Base-by-base conservation (phyloP, 768 basidiomycete species). In the Sarcodon aspratus region DNA sequence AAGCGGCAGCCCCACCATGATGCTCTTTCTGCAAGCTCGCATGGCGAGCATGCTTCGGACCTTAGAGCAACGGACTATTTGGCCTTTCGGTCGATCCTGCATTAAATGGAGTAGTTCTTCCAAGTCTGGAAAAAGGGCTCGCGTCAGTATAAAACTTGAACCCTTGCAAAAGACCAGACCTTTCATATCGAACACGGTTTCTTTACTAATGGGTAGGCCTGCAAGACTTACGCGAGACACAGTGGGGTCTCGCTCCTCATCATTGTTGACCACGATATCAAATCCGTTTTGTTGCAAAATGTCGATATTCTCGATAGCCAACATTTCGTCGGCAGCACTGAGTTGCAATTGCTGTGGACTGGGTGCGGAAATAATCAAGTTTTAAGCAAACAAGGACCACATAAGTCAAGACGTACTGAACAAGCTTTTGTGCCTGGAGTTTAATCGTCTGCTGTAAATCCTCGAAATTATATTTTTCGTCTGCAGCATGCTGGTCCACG, bases 391-490 rank as follows among this genome's bases (percentile, higher is more conserved):
- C 3, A 50, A 6, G 17, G 21, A 32, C 10, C 6, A 35, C 33
- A 27, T 21, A 54, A 44, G 10, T 6, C 4, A 40, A 27, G 42
- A 67, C 79, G 48, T 55, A 94, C 94, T 75, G 74, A 61, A 95
- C 78, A 4, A 98, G 69, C 52, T 70, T 79, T 58, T 98, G 95
- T 2, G 86, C 88, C 55, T 87, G 76, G 50, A 99, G 93, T 46
- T 74, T 76, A 9, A 94, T 97, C n/a, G 82, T 91, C 54, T 78
- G 73, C 63, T 98, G 95, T 50, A 98, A 66, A 1, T 78, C 86
- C 70, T 98, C 96, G 60, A 98, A 98, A 61, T 98, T 98, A 66
- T 89, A 97, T 68, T 98, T 98, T 66, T 98, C 96, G 64, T 99
- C 96, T 6, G 90, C 83, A 5, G 95, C 95, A 63, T 98, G 95